phyloP scores from a whole-genome alignment of 257 asterid genomes.

The Craterostigma plantagineum region DNA sequence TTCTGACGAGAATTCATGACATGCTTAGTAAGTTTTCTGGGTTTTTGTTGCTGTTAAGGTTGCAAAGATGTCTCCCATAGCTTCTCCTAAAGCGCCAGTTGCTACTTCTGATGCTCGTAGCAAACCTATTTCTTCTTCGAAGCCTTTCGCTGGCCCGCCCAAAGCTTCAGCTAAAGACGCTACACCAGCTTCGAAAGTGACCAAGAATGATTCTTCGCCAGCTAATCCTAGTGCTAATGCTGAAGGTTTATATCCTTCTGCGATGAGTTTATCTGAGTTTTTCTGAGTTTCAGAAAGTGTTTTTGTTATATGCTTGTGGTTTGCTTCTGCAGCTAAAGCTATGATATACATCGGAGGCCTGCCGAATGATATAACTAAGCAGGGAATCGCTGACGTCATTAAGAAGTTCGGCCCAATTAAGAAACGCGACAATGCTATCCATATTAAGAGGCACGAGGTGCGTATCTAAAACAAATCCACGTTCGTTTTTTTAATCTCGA shows the following conservation, averaged over 20 bases:
- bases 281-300: not conserved
- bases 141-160: not conserved
- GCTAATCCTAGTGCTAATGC: not conserved
- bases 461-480: slow-evolving; percentile 3
- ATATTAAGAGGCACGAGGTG: slow-evolving; percentile 27
- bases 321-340: slow-evolving; percentile 15
- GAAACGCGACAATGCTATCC: slow-evolving; percentile 17
- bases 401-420: slow-evolving; percentile 34
- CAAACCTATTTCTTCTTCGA: slow-evolving; percentile 9
- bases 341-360: slow-evolving; percentile 28
- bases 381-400: slow-evolving; percentile 20
- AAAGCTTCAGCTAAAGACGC: slow-evolving; percentile 8
- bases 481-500: not conserved
- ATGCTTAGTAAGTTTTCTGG: not conserved
- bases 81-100: slow-evolving; percentile 13
- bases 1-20: not conserved
- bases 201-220: not conserved
- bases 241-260: not conserved
- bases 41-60: slow-evolving; percentile 14
- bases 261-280: not conserved
- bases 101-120: too few relatives aligned
- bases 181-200: slow-evolving; percentile 6
- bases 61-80: slow-evolving; percentile 15
- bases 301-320: not conserved
- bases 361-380: slow-evolving; percentile 23